phyloP scores from a whole-genome alignment of 2,329 filamentous ascomycete genomes.

The Shiraia bambusicola region DNA sequence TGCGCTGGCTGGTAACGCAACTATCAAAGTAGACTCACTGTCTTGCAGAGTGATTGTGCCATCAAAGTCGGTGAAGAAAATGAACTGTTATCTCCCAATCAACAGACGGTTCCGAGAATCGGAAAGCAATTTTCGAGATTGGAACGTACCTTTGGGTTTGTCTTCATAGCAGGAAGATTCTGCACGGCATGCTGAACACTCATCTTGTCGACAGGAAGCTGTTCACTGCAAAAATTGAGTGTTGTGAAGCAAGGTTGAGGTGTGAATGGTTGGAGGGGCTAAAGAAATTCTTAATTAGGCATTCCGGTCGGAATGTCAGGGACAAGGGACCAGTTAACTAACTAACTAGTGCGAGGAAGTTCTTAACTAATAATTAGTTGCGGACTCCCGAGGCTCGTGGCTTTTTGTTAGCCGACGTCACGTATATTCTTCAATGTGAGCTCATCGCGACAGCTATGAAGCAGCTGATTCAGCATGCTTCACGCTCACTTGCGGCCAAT shows the following conservation, averaged over 20 bases:
- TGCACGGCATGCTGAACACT: slow-evolving; percentile 35
- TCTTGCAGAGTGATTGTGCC: slow-evolving; percentile 84
- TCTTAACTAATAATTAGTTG: too few species aligned
- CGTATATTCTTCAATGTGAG: slow-evolving; percentile 27
- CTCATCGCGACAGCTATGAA: slow-evolving; percentile 37
- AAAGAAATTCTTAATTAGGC: slow-evolving; percentile 18
- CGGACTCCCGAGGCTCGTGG: slow-evolving; percentile 17
- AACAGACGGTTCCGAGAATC: slow-evolving; percentile 10
- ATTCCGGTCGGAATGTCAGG: slow-evolving; percentile 22
- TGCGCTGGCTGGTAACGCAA: slow-evolving; percentile 11
- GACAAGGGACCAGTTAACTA: slow-evolving; percentile 17
- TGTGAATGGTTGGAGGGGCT: slow-evolving; percentile 13
- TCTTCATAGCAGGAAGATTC: slow-evolving; percentile 50
- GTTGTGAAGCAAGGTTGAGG: slow-evolving; percentile 5
- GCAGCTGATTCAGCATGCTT: slow-evolving; percentile 46
- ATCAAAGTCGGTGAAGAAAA: slow-evolving; percentile 99
- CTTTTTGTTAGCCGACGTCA: slow-evolving; percentile 16
- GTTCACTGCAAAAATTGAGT: slow-evolving; percentile 1
- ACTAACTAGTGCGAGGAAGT: slow-evolving; percentile 17
- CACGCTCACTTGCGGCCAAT: slow-evolving; percentile 33
- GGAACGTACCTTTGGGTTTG: slow-evolving; percentile 59
- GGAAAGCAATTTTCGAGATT: background rate
- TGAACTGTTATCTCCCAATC: slow-evolving; percentile 57
- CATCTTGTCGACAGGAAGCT: slow-evolving; percentile 25
- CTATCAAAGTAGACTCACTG: slow-evolving; percentile 50